A percentile compares a stretch with the other conserved stretches of the same genome.
Evolutionary conservation across 495 filamentous ascomycete species (phyloP).

Genomic region (Penicillium coffeae): DNA sequence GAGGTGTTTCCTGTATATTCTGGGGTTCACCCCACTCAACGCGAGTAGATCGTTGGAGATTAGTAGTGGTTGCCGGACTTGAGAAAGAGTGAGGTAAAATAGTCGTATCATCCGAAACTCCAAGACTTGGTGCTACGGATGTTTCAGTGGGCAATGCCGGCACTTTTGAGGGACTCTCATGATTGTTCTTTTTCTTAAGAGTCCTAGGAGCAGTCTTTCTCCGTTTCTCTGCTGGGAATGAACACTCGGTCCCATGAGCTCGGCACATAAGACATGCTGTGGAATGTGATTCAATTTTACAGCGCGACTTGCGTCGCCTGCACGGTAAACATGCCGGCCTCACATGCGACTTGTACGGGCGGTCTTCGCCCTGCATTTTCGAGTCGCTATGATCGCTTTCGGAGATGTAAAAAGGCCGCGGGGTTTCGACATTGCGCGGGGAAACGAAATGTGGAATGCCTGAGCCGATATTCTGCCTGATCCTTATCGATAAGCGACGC

Average conservation of each 20-base stretch:
- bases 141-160: background rate
- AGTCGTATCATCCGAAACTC: background rate
- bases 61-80: background rate
- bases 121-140: background rate
- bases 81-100: background rate
- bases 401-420: background rate
- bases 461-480: no score
- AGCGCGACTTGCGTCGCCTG: slow-evolving; percentile 24
- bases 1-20: background rate
- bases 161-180: background rate
- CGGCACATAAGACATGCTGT: slow-evolving; percentile 19
- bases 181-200: background rate
- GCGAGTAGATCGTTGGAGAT: background rate
- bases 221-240: slow-evolving; percentile 11
- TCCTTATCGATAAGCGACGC: background rate
- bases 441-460: no score
- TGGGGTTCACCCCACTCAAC: background rate
- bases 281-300: slow-evolving; percentile 8
- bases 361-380: background rate
- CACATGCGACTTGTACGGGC: slow-evolving; percentile 20
- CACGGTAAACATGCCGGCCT: slow-evolving; percentile 21
- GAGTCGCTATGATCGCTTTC: background rate
- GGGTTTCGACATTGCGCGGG: background rate
- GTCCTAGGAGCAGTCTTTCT: background rate
- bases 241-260: slow-evolving; percentile 22